Evolutionary conservation across 495 filamentous ascomycete genomes (phyloP).

Genomic region (Annulohypoxylon moriforme): DNA sequence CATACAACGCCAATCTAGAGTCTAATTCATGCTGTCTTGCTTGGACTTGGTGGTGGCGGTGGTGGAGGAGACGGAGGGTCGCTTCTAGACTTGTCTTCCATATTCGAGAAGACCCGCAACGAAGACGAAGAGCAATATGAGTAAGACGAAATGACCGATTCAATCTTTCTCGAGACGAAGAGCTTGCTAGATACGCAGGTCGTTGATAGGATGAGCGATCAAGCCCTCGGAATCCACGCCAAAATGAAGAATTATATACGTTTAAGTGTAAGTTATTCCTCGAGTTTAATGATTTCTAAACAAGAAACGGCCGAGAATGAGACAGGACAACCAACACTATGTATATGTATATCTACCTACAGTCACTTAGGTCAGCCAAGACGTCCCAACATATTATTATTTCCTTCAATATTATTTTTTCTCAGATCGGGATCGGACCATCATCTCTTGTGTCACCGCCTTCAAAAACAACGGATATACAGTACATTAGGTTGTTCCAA

Average conservation of each 20-base stretch:
- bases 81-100: constrained; percentile 50
- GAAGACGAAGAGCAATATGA: not conserved
- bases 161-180: not conserved
- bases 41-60: constrained; percentile 59
- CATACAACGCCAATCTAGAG: not conserved
- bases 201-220: not conserved
- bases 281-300: constrained; percentile 5
- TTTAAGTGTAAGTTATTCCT: not conserved
- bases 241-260: constrained; percentile 17
- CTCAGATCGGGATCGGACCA: constrained; percentile 2
- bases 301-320: constrained; percentile 12
- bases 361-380: not conserved
- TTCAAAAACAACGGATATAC: constrained; percentile 5
- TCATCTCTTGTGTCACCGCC: constrained; percentile 33
- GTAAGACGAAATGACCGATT: not conserved
- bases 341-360: constrained; percentile 10
- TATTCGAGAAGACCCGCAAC: constrained; percentile 2
- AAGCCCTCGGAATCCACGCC: not conserved
- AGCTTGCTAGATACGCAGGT: not conserved
- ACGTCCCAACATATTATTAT: constrained; percentile 1
- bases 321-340: not conserved
- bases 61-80: constrained; percentile 61
- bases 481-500: not conserved
- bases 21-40: constrained; percentile 22
- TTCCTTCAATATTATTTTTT: constrained; percentile 5